Base-by-base conservation (phyloP, 768 basidiomycete genomes). In the Amanita rimosa region DNA sequence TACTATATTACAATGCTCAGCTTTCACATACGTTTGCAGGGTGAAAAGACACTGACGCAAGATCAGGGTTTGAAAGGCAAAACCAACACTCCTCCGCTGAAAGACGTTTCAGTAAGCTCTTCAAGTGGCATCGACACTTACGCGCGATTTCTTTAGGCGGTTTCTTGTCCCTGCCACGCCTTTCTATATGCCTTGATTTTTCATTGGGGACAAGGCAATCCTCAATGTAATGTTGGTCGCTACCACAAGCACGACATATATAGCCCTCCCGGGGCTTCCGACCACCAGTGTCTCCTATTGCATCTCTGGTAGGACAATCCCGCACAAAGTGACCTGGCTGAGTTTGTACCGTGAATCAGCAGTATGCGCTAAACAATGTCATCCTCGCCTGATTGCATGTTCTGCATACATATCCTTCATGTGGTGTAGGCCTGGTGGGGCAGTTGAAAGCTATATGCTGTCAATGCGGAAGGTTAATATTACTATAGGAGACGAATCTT, bases 31-130 rank as follows among this genome's bases (percentile, higher is more conserved):
- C 24, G 33, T 49, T 22, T 44, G 19, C 36, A 34, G 16, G 29
- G 31, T 11, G 9, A 29, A 47, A 22, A 1, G 48, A 31, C 19
- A 74, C 85, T 54, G 60, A 90, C 82, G 89, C 84, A 34, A 98
- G 71, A 55, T 79, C 83, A 1, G 95, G 94, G 60, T 97, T 97
- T 36, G 91, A 94, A 46, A 99, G 65, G 63, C 96, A 99, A 69
- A 99, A 98, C 95, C 95, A 98, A 64, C 95, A 97, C 62, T 93
- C 88, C 49, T 87, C 87, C 55, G 91, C 89, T 90, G 59, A 41
- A 54, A 22, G 50, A 49, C 21, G 7, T 36, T 6, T 19, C 26
- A 41, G 35, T 48, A 24, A 49, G 17, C 27, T 55, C 34, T 48
- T 39, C 36, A 42, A 34, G 17, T 38, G n/a, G 26, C 46, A 34